phyloP scores from a whole-genome alignment of 116 monocot genomes.

The Zostera marina region DNA sequence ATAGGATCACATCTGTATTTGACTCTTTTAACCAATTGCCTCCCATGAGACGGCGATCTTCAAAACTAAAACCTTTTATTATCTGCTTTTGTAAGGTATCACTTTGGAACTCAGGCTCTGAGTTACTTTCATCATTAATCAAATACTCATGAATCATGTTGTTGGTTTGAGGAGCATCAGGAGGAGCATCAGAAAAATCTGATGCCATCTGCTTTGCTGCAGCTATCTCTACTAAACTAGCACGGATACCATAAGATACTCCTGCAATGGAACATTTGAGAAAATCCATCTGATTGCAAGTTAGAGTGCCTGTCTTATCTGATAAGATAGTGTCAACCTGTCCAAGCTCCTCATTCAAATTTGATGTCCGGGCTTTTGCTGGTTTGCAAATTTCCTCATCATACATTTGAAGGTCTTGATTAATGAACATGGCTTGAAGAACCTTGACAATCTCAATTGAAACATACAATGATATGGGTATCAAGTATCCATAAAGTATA shows the following conservation, averaged over 20 bases:
- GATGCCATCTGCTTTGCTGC: conserved; percentile 74
- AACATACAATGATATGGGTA: conserved; percentile 93
- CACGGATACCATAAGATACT: conserved; percentile 62
- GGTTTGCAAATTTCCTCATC: conserved; percentile 67
- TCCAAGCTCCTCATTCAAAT: conserved; percentile 94
- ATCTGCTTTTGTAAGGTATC: conserved; percentile 19
- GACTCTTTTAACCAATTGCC: conserved; percentile 52
- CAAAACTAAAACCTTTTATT: conserved; percentile 79
- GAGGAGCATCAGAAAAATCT: conserved; percentile 21
- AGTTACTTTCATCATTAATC: conserved; percentile 16
- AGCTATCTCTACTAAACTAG: conserved; percentile 78
- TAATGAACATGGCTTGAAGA: conserved; percentile 84
- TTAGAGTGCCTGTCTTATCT: conserved; percentile 91
- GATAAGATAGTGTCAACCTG: conserved; percentile 90
- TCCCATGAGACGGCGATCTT: conserved; percentile 69
- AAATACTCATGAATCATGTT: conserved; percentile 16
- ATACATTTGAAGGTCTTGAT: conserved; percentile 91
- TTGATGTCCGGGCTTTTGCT: conserved; percentile 81
- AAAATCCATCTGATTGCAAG: conserved; percentile 92
- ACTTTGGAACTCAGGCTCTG: conserved; percentile 36
- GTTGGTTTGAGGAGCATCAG: conserved; percentile 8
- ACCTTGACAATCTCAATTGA: conserved; percentile 93
- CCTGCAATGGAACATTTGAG: conserved; percentile 80
- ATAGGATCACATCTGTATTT: conserved; percentile 17
- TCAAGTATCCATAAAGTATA: conserved; percentile 79